Conservation (phyloP, 306 rosid genomes). For the Gynostemma pentaphyllum region DNA sequence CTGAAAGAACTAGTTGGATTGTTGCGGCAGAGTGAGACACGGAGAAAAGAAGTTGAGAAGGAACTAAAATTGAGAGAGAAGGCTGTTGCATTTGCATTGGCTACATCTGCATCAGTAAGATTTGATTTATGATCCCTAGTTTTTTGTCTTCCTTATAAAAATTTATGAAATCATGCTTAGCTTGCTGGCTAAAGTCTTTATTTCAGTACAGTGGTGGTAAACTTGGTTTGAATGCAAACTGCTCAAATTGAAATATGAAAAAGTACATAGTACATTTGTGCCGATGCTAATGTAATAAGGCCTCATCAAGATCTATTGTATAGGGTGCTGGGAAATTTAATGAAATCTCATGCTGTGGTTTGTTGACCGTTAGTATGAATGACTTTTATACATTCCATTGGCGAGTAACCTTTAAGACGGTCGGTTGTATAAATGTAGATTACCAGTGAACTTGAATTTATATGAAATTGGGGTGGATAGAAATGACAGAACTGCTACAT, state of each 20-base stretch:
- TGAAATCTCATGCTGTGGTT: not conserved
- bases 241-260: not conserved
- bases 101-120: constrained; percentile 70
- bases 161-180: not conserved
- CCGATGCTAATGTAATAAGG: not conserved
- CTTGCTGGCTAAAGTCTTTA: not conserved
- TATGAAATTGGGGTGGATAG: not conserved
- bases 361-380: not conserved
- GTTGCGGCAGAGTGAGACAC: constrained; percentile 87
- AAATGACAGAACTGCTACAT: not conserved
- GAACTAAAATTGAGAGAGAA: constrained; percentile 91
- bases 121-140: constrained; percentile 17
- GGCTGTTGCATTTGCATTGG: constrained; percentile 52
- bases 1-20: constrained; percentile 90
- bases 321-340: not conserved
- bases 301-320: not conserved
- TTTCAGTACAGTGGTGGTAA: not conserved
- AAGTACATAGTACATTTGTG: not conserved
- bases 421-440: not conserved
- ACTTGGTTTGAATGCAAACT: not conserved
- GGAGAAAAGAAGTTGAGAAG: constrained; percentile 87
- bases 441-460: not conserved
- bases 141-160: not conserved
- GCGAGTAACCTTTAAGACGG: not conserved
- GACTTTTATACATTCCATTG: no score